Evolutionary conservation across 1,139 yeast species (phyloP).

Genomic region (Kodamaea fungicola): DNA sequence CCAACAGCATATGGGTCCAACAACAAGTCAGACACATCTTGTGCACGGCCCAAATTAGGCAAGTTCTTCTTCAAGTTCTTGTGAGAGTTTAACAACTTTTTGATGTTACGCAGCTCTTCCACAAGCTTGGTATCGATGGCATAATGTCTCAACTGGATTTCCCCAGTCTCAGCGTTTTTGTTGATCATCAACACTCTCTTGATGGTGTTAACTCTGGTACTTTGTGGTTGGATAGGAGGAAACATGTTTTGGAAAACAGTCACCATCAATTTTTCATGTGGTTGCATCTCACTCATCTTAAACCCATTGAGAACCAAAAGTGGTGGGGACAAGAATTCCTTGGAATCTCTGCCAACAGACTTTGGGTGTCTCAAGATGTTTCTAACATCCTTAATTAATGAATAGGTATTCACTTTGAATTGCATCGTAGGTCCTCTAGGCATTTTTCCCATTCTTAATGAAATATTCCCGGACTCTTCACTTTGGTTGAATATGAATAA

Average conservation of each 20-base stretch:
- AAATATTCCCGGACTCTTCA: slow-evolving; percentile 71
- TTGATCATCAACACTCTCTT: slow-evolving; percentile 83
- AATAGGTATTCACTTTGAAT: slow-evolving; percentile 72
- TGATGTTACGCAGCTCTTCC: slow-evolving; percentile 77
- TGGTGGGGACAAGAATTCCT: slow-evolving; percentile 76
- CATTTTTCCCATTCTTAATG: slow-evolving; percentile 78
- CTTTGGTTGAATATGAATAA: slow-evolving; percentile 83
- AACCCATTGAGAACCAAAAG: slow-evolving; percentile 89
- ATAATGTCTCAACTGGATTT: slow-evolving; percentile 84
- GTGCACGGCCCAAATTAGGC: slow-evolving; percentile 67
- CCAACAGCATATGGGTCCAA: slow-evolving; percentile 81
- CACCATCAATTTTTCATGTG: slow-evolving; percentile 77
- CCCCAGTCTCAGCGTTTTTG: slow-evolving; percentile 65
- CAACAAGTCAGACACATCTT: slow-evolving; percentile 79
- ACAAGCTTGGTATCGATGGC: slow-evolving; percentile 84
- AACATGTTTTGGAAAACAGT: slow-evolving; percentile 94
- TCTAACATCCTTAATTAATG: slow-evolving; percentile 80
- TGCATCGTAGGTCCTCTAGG: slow-evolving; percentile 95
- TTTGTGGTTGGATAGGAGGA: slow-evolving; percentile 87
- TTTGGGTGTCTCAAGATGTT: slow-evolving; percentile 67
- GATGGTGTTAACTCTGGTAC: slow-evolving; percentile 68
- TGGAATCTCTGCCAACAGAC: slow-evolving; percentile 58
- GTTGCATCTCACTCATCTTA: slow-evolving; percentile 50
- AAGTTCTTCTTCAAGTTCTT: slow-evolving; percentile 58
- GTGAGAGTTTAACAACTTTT: slow-evolving; percentile 69